Evolutionary conservation across 1,139 yeast species (phyloP).

Genomic region (Hyphopichia khmerensis): DNA sequence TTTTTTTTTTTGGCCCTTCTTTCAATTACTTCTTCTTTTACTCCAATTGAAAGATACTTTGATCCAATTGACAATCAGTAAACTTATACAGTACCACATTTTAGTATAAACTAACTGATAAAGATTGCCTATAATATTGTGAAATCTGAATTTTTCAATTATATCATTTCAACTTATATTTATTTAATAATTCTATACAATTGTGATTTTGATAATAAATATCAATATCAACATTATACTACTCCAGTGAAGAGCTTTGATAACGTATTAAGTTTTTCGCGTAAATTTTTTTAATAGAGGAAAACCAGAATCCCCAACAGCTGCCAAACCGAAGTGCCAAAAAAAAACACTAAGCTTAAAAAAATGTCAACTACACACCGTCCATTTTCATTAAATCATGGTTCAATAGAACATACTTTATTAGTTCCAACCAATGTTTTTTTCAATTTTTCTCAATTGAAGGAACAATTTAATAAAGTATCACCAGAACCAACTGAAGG

Average conservation of each 20-base stretch:
- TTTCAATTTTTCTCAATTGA: constrained; percentile 80
- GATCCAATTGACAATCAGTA: neutral
- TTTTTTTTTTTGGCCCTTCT: constrained; percentile 1
- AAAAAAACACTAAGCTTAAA: neutral
- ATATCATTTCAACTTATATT: too few relatives aligned
- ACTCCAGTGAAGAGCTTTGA: too few relatives aligned
- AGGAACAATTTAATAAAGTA: constrained; percentile 77
- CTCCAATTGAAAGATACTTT: neutral
- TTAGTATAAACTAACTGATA: neutral
- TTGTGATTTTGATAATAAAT: too few relatives aligned
- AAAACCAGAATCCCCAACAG: too few relatives aligned
- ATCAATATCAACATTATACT: too few relatives aligned
- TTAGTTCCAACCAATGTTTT: constrained; percentile 82
- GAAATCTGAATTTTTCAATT: too few relatives aligned
- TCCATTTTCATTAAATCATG: constrained; percentile 82
- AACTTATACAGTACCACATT: neutral
- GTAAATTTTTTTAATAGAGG: too few relatives aligned
- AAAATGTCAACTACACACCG: constrained; percentile 34
- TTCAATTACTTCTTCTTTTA: neutral
- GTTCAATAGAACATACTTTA: constrained; percentile 82
- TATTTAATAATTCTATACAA: too few relatives aligned
- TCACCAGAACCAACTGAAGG: constrained; percentile 84
- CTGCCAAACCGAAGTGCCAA: too few relatives aligned
- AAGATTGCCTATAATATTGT: too few relatives aligned
- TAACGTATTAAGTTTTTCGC: too few relatives aligned